Conservation (phyloP, 225 moss, liverwort and hornwort species). For the Pseudisothecium myosuroides region DNA sequence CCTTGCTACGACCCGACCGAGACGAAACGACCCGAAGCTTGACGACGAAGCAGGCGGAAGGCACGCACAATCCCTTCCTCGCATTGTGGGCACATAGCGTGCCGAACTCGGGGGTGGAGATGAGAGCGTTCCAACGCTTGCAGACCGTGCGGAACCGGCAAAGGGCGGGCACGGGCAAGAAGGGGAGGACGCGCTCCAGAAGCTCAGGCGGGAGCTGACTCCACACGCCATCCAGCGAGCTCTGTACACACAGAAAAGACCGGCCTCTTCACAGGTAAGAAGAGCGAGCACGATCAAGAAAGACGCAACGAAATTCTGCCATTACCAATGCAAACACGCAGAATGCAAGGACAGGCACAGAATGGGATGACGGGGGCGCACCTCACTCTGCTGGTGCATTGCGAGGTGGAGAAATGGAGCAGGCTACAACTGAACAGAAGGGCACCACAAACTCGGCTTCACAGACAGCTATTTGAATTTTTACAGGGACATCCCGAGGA, state of each 20-base stretch:
- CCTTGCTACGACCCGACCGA: not conserved
- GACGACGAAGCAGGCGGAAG: not conserved
- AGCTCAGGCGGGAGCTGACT: not conserved
- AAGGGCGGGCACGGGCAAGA: not conserved
- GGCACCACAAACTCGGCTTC: not conserved
- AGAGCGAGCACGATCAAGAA: not conserved
- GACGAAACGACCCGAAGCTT: not conserved
- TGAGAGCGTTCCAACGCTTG: constrained; percentile 1
- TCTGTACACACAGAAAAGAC: not conserved
- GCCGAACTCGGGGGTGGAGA: constrained; percentile 3
- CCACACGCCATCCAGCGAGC: not conserved
- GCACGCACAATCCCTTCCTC: not conserved
- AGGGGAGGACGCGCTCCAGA: not conserved
- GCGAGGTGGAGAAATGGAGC: not conserved
- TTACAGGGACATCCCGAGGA: not conserved
- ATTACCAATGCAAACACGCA: not conserved
- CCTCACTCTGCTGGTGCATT: not conserved
- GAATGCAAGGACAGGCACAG: not conserved
- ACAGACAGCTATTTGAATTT: not conserved
- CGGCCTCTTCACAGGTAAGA: not conserved
- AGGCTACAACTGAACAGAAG: not conserved
- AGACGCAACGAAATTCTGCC: not conserved
- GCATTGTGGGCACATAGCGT: not conserved
- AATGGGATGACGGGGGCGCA: not conserved
- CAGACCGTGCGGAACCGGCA: not conserved